Percentiles rank a stretch among this genome's conserved stretches.
Conservation (phyloP, 805 yeast species). For the Wickerhamiella occidentalis region DNA sequence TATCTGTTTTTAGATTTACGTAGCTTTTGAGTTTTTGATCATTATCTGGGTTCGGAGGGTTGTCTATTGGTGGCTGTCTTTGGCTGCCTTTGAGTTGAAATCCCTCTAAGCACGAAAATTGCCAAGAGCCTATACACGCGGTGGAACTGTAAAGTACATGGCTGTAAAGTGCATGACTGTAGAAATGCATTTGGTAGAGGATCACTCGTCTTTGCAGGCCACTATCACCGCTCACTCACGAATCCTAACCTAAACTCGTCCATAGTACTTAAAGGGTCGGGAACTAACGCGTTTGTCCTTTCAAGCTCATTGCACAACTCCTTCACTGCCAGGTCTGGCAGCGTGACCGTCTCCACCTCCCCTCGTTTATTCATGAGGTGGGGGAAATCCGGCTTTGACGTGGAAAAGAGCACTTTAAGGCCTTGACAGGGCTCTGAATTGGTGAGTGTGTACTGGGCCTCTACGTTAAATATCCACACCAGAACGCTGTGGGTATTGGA, state of each 20-base stretch:
- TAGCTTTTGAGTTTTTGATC: slow-evolving; percentile 7
- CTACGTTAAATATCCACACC: slow-evolving; percentile 42
- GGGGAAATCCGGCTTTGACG: slow-evolving; percentile 24
- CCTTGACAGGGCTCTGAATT: slow-evolving; percentile 22
- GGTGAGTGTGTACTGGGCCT: slow-evolving; percentile 25
- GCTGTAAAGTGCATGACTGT: no score
- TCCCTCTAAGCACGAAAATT: no score
- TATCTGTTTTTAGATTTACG: background rate
- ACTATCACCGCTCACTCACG: slow-evolving; percentile 13
- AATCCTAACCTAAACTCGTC: slow-evolving; percentile 27
- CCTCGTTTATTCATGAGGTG: slow-evolving; percentile 27
- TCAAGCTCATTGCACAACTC: slow-evolving; percentile 27
- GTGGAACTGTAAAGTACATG: no score
- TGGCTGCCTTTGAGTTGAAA: no score
- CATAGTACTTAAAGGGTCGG: slow-evolving; percentile 22
- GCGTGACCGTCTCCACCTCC: slow-evolving; percentile 32
- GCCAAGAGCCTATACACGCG: no score
- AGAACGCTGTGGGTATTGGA: slow-evolving; percentile 7
- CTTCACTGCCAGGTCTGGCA: slow-evolving; percentile 28
- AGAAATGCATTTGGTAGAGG: no score
- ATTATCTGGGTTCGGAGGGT: background rate
- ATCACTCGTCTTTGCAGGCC: no score
- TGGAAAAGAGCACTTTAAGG: slow-evolving; percentile 37
- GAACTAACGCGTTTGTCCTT: slow-evolving; percentile 28
- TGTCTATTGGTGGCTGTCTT: no score